Evolutionary conservation across 352 stramenopile genomes (phyloP).

Genomic region (Phytophthora constricta): DNA sequence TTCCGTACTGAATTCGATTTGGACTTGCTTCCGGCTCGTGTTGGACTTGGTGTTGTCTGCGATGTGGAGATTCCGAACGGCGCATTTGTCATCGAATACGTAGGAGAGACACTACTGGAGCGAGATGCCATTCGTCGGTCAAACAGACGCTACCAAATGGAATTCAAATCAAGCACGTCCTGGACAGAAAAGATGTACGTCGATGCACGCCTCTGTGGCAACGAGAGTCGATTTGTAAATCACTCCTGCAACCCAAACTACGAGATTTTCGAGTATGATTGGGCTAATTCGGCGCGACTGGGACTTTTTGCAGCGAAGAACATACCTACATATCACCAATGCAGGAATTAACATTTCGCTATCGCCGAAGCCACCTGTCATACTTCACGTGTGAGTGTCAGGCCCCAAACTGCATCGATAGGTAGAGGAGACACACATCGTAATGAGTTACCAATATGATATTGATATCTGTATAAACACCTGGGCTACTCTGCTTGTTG

Average conservation of each 20-base stretch:
- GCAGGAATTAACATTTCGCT: neutral
- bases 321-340: neutral
- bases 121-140: neutral
- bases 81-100: neutral
- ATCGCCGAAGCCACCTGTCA: neutral
- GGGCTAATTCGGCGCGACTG: neutral
- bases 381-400: neutral
- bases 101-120: neutral
- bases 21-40: neutral
- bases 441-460: too few species aligned
- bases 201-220: slow-evolving; percentile 8
- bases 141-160: neutral
- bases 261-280: slow-evolving; percentile 1
- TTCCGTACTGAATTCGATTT: neutral
- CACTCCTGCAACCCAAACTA: slow-evolving; percentile 15
- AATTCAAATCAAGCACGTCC: neutral
- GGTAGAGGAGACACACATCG: neutral
- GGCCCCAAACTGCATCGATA: neutral
- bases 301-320: neutral
- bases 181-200: slow-evolving; percentile 5
- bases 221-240: slow-evolving; percentile 16
- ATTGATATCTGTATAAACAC: too few species aligned
- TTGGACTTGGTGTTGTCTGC: neutral
- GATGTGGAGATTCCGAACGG: neutral
- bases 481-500: too few species aligned